Evolutionary conservation across 2,329 filamentous ascomycete genomes (phyloP).

Genomic region (Diaporthe sp.): DNA sequence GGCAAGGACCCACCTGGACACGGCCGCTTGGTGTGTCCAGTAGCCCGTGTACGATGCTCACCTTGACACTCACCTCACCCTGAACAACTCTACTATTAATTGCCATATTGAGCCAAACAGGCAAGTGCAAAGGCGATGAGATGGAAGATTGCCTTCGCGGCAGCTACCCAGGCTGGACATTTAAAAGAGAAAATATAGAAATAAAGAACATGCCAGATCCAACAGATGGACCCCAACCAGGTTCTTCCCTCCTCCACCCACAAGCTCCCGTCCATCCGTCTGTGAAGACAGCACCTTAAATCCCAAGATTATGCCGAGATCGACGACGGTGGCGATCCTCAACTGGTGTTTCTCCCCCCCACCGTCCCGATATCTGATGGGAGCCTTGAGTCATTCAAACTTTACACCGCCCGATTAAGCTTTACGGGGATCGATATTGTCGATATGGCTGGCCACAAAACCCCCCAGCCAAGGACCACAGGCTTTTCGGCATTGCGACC

Average conservation of each 20-base stretch:
- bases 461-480: not conserved
- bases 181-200: not conserved
- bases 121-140: not conserved
- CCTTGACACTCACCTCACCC: not conserved
- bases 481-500: not conserved
- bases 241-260: not conserved
- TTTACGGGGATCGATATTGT: not conserved
- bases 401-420: conserved; percentile 18
- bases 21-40: not conserved
- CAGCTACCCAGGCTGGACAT: not conserved
- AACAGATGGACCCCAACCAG: not conserved
- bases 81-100: not conserved
- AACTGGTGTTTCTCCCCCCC: not conserved
- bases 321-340: not conserved
- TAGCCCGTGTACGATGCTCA: not conserved
- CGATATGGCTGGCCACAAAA: not conserved
- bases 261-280: not conserved
- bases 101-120: not conserved
- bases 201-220: not conserved
- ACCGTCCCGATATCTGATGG: not conserved
- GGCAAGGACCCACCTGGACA: not conserved
- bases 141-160: not conserved
- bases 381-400: conserved; percentile 15
- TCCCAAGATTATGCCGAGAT: not conserved
- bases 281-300: not conserved